A percentile compares a stretch with the other conserved stretches of the same genome.
phyloP scores from a whole-genome alignment of 2,329 filamentous ascomycete genomes.

The Ophiocordyceps camponoti-leonardi region DNA sequence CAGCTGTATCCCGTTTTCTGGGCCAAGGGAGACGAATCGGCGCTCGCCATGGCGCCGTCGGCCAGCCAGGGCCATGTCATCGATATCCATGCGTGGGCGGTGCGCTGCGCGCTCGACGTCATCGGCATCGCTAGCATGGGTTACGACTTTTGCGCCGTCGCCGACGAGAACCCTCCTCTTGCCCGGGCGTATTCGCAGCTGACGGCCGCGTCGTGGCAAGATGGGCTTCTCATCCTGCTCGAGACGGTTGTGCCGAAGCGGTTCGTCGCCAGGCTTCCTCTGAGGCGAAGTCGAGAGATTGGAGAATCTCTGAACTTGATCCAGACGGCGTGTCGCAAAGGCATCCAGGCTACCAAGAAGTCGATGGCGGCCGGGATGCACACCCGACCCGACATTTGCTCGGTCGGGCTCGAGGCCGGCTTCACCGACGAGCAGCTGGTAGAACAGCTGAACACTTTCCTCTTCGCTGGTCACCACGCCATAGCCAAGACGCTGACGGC shows the following conservation, averaged over 20 bases:
- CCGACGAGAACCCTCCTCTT: conserved; percentile 41
- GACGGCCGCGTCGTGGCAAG: conserved; percentile 33
- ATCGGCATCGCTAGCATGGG: conserved; percentile 17
- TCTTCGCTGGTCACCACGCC: conserved; percentile 69
- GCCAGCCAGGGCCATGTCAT: conserved; percentile 3
- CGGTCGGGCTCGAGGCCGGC: conserved; percentile 60
- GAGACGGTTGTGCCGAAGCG: conserved; percentile 44
- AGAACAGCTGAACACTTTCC: conserved; percentile 81
- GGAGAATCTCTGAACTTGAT: conserved; percentile 37
- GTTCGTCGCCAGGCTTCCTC: conserved; percentile 45
- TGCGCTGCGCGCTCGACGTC: conserved; percentile 16
- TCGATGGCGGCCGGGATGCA: conserved; percentile 27
- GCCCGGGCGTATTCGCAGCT: conserved; percentile 37
- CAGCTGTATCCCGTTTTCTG: conserved; percentile 16
- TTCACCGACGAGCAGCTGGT: conserved; percentile 69
- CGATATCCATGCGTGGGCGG: conserved; percentile 7
- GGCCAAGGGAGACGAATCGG: conserved; percentile 12
- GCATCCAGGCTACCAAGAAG: conserved; percentile 55
- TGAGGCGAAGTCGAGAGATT: conserved; percentile 54
- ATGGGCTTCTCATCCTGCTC: conserved; percentile 39
- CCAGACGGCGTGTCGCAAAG: conserved; percentile 45
- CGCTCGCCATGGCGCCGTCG: conserved; percentile 1
- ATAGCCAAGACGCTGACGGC: conserved; percentile 63
- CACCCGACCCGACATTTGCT: conserved; percentile 56
- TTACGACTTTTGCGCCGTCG: conserved; percentile 48